These are phyloP conservation scores for Dimocarpus longan DNA, from an alignment of 345 rosid genomes.

Conservation along the genomic window DNA sequence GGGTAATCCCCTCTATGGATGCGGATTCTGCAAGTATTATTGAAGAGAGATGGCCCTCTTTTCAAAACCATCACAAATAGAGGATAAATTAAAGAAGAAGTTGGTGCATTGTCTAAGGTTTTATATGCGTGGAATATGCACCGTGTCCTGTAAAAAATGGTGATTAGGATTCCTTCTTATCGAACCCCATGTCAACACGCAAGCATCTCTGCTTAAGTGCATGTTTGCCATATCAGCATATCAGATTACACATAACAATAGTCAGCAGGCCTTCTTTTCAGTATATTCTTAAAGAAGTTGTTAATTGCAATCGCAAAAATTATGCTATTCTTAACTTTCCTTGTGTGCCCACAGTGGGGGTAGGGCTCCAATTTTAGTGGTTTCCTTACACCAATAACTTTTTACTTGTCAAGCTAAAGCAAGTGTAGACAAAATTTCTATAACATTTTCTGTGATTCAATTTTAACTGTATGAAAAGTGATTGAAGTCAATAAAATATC, in stretches of 20 bases:
- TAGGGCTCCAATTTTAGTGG: not conserved
- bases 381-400: not conserved
- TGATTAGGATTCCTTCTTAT: constrained; percentile 55
- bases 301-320: constrained; percentile 9
- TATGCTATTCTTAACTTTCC: constrained; percentile 16
- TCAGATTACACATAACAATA: not conserved
- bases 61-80: constrained; percentile 15
- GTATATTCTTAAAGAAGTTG: constrained; percentile 21
- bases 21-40: constrained; percentile 37
- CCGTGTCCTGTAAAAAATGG: constrained; percentile 26
- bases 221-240: constrained; percentile 20
- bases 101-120: constrained; percentile 28
- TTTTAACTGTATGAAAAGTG: too few species aligned
- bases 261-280: constrained; percentile 4
- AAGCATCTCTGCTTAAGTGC: constrained; percentile 28
- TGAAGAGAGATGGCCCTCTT: constrained; percentile 23
- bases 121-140: constrained; percentile 22
- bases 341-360: not conserved
- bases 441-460: not conserved
- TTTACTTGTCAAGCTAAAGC: not conserved
- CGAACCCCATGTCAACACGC: constrained; percentile 42
- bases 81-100: constrained; percentile 33
- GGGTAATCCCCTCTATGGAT: not conserved
- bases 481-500: too few species aligned
- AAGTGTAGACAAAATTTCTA: not conserved